These are phyloP conservation scores for Talaromyces sp. DNA, from an alignment of 2,329 filamentous ascomycete species.

Conservation along the genomic window DNA sequence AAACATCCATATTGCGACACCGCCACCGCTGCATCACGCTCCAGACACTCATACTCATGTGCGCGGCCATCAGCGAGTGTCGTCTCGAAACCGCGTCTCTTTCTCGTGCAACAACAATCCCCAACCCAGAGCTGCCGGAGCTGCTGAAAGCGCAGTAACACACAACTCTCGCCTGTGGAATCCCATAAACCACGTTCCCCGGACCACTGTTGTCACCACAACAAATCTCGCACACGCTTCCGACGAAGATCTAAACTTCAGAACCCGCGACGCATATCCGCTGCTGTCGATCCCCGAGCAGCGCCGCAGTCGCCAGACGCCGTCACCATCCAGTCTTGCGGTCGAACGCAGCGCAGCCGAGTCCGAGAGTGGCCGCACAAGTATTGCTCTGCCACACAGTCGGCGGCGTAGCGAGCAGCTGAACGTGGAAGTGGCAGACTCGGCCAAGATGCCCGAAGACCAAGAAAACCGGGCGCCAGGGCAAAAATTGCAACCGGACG, in stretches of 20 bases:
- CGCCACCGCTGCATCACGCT: slow-evolving; percentile 14
- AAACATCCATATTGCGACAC: slow-evolving; percentile 4
- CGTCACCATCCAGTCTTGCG: slow-evolving; percentile 40
- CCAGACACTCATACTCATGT: slow-evolving; percentile 10
- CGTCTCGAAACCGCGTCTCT: slow-evolving; percentile 10
- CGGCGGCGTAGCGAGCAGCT: slow-evolving; percentile 30
- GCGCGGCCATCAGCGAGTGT: slow-evolving; percentile 2
- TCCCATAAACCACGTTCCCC: slow-evolving; percentile 57
- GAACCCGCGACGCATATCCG: slow-evolving; percentile 47
- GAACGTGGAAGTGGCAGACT: slow-evolving; percentile 17
- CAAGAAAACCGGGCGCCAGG: slow-evolving; percentile 14
- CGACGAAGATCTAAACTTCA: slow-evolving; percentile 30
- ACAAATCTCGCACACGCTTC: slow-evolving; percentile 21
- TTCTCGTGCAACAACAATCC: slow-evolving; percentile 10
- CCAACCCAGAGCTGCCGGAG: slow-evolving; percentile 16
- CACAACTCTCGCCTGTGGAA: slow-evolving; percentile 52
- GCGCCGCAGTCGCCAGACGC: slow-evolving; percentile 49
- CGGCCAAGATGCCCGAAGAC: slow-evolving; percentile 22
- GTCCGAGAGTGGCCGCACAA: slow-evolving; percentile 46
- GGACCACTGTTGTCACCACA: slow-evolving; percentile 45
- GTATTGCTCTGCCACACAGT: slow-evolving; percentile 46
- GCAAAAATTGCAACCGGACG: slow-evolving; percentile 12
- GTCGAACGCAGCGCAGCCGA: slow-evolving; percentile 44
- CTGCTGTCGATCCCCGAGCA: slow-evolving; percentile 54
- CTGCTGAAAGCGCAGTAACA: slow-evolving; percentile 18